Conservation (phyloP, 2,329 filamentous ascomycete genomes). For the Aschersonia sp. region DNA sequence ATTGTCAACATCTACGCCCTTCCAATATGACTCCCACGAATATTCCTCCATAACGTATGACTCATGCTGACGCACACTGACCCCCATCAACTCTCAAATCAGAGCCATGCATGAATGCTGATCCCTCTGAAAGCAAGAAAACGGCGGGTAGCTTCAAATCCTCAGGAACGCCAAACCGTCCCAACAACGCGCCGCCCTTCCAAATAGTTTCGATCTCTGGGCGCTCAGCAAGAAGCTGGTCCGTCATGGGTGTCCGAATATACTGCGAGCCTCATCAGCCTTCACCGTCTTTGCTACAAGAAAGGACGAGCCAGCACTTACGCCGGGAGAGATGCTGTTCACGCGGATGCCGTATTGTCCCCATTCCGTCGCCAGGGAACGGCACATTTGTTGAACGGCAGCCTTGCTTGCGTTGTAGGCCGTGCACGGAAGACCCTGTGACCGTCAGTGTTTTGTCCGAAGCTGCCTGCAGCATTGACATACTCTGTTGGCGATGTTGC, state of each 20-base stretch:
- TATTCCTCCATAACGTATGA: background rate
- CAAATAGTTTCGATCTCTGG: slow-evolving; percentile 55
- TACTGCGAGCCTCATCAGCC: slow-evolving; percentile 23
- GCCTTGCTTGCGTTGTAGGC: slow-evolving; percentile 51
- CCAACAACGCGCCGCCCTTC: slow-evolving; percentile 78
- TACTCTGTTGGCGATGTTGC: slow-evolving; percentile 51
- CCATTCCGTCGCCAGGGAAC: slow-evolving; percentile 48
- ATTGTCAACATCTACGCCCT: too few relatives aligned
- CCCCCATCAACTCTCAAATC: slow-evolving; percentile 60
- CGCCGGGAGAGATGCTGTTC: slow-evolving; percentile 50
- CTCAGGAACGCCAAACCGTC: slow-evolving; percentile 47
- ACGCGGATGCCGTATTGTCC: slow-evolving; percentile 47
- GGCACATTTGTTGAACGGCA: slow-evolving; percentile 42
- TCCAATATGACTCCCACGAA: too few relatives aligned
- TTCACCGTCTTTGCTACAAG: background rate
- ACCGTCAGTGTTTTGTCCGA: background rate
- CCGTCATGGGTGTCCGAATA: slow-evolving; percentile 72
- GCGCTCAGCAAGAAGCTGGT: slow-evolving; percentile 60
- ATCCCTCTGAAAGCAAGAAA: slow-evolving; percentile 59
- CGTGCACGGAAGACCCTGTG: slow-evolving; percentile 43
- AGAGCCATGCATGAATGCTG: slow-evolving; percentile 60
- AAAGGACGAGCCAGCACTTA: slow-evolving; percentile 9
- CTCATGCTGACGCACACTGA: slow-evolving; percentile 22
- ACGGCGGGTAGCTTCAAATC: slow-evolving; percentile 62
- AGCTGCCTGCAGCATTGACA: too few relatives aligned